Evolutionary conservation across 148 eudicot genomes (phyloP).

Genomic region (Salicornia ramosissima): DNA sequence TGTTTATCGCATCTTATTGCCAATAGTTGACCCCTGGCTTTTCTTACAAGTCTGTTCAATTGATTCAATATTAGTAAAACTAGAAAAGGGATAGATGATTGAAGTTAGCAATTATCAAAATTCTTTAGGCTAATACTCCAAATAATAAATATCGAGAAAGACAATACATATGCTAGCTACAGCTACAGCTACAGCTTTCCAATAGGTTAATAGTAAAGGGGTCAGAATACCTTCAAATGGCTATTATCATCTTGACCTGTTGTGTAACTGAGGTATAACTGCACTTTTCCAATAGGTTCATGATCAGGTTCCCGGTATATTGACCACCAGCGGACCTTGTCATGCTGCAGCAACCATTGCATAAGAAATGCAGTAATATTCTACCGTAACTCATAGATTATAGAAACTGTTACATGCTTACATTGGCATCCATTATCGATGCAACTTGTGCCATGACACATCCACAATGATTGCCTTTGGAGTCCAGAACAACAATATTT

Average conservation of each 20-base stretch:
- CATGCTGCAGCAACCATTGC: constrained; percentile 29
- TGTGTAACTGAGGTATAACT: constrained; percentile 28
- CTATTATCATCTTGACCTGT: constrained; percentile 34
- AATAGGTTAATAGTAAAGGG: background rate
- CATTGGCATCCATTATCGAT: constrained; percentile 34
- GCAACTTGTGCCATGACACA: constrained; percentile 44
- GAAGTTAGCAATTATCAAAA: background rate
- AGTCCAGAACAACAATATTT: constrained; percentile 36
- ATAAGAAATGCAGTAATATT: background rate
- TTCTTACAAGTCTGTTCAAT: background rate
- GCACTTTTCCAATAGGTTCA: constrained; percentile 37
- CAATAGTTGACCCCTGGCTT: too few species aligned
- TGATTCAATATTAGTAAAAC: background rate
- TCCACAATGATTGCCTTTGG: constrained; percentile 44
- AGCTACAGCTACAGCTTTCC: background rate
- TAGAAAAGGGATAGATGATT: too few species aligned
- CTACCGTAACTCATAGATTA: background rate
- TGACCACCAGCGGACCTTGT: constrained; percentile 37
- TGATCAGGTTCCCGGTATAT: constrained; percentile 31
- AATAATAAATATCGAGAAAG: background rate
- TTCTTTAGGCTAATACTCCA: background rate
- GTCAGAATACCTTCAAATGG: constrained; percentile 32
- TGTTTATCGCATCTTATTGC: too few species aligned
- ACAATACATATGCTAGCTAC: background rate
- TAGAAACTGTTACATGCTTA: constrained; percentile 17